phyloP scores from a whole-genome alignment of 139 green algal genomes.

The Chlamydomonas asymmetrica region DNA sequence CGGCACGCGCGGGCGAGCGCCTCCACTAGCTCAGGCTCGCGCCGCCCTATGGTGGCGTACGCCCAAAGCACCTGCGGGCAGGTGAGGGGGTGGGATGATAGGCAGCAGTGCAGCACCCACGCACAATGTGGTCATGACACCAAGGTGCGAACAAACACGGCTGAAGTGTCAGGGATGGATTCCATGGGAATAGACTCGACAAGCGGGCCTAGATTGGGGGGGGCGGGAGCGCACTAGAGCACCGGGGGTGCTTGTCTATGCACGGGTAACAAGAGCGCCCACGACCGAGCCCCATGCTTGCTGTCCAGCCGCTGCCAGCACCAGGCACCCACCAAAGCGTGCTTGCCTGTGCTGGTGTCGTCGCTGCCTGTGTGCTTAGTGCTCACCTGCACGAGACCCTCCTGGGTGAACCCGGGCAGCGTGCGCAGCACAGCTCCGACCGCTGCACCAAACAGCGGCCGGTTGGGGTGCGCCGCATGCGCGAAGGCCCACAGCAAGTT shows the following conservation, averaged over 20 bases:
- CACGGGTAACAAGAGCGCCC: neutral
- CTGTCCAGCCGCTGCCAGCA: slow-evolving; percentile 7
- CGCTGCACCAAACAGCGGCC: slow-evolving; percentile 18
- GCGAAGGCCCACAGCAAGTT: slow-evolving; percentile 56
- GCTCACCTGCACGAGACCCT: slow-evolving; percentile 10
- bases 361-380: no score
- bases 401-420: slow-evolving; percentile 7
- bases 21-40: neutral
- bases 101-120: no score
- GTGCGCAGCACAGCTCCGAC: neutral
- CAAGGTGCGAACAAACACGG: neutral
- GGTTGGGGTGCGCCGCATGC: slow-evolving; percentile 15
- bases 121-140: no score
- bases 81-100: no score
- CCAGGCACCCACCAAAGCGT: neutral
- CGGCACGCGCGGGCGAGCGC: neutral
- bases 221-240: no score
- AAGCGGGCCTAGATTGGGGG: no score
- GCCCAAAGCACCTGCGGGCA: no score
- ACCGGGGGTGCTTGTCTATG: slow-evolving; percentile 3
- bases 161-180: no score
- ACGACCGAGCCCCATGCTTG: neutral
- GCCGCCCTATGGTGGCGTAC: neutral
- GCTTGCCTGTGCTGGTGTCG: slow-evolving; percentile 6
- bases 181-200: no score